A percentile compares a stretch with the other conserved stretches of the same genome.
phyloP scores from a whole-genome alignment of 805 yeast species.

The Barnettozyma sp. region DNA sequence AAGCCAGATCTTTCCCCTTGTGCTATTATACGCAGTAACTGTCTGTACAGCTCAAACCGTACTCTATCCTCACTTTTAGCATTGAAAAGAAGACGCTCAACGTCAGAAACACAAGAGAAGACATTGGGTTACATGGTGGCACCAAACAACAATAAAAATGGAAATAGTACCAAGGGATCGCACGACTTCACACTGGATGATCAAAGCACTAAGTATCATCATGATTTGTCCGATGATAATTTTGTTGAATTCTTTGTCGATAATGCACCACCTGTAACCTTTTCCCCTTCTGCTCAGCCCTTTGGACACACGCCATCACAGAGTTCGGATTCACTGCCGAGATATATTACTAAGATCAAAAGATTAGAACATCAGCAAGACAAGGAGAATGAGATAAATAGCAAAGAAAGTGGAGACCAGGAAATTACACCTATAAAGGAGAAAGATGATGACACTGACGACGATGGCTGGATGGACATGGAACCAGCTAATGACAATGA shows the following conservation, averaged over 20 bases:
- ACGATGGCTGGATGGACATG: slow-evolving; percentile 78
- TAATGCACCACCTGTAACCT: slow-evolving; percentile 10
- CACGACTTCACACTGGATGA: neutral
- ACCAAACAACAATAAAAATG: too few species aligned
- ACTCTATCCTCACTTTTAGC: too few species aligned
- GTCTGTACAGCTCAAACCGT: too few species aligned
- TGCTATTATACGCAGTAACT: too few species aligned
- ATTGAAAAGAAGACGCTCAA: too few species aligned
- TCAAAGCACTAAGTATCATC: too few species aligned
- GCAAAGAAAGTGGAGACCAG: neutral
- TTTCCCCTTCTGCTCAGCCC: neutral
- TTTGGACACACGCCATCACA: neutral
- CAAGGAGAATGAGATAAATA: neutral
- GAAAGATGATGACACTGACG: slow-evolving; percentile 30
- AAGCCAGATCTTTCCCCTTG: too few species aligned
- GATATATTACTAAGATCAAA: slow-evolving; percentile 2
- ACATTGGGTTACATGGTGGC: too few species aligned
- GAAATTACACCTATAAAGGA: too few species aligned
- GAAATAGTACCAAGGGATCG: neutral
- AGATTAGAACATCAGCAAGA: neutral
- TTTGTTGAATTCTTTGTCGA: slow-evolving; percentile 33
- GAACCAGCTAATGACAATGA: slow-evolving; percentile 71
- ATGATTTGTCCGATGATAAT: slow-evolving; percentile 7
- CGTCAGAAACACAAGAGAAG: too few species aligned
- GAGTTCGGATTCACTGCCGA: slow-evolving; percentile 3